Base-by-base conservation (phyloP, 352 stramenopile species). In the Phytophthora nicotianae region DNA sequence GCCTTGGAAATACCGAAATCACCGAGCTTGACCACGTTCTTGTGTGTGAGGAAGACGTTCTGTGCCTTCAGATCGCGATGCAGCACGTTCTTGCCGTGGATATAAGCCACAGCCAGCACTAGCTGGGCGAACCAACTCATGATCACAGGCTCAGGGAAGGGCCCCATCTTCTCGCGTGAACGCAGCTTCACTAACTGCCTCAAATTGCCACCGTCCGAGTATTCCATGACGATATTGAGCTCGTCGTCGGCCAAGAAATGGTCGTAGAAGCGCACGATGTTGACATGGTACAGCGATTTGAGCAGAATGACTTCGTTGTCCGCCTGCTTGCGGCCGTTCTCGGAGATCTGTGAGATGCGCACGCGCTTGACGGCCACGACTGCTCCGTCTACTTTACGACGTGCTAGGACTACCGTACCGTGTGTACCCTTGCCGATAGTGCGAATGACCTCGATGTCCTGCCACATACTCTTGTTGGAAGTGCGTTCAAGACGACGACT, bases 141-240 rank as follows among this genome's bases (percentile, higher is more conserved):
- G 64, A 95, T 93, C 6, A 91, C 80, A 9, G 81, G 68, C 58
- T 96, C 87, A 0, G 83, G 84, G 64, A 96, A 95, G 19, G 83
- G 86, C 0, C 84, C 84, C 72, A 91, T 91, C 54, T 91, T 91
- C 63, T 91, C 85, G 2, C 83, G 67, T 16, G 81, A 70, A 14
- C 86, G 83, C 53, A 91, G 70, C 64, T 94, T 93, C 23, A 94
- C 84, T 16, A 95, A 57, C 70, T 95, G 83, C 21, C 86, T 78
- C 48, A 96, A 59, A 60, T 95, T 95, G 26, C 88, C 88, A 41
- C 85, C 84, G 41, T 94, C 85, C 21, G 86, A 75, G 54, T 93
- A 95, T 54, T 96, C 88, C 87, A 96, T 96, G 41, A 96, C 82
- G 42, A 96, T 96, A 46, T 96, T 94, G 21, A 96, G 74, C 54